These are phyloP conservation scores for Hypoxylon trugodes DNA, from an alignment of 495 filamentous ascomycete genomes.

Conservation along the genomic window DNA sequence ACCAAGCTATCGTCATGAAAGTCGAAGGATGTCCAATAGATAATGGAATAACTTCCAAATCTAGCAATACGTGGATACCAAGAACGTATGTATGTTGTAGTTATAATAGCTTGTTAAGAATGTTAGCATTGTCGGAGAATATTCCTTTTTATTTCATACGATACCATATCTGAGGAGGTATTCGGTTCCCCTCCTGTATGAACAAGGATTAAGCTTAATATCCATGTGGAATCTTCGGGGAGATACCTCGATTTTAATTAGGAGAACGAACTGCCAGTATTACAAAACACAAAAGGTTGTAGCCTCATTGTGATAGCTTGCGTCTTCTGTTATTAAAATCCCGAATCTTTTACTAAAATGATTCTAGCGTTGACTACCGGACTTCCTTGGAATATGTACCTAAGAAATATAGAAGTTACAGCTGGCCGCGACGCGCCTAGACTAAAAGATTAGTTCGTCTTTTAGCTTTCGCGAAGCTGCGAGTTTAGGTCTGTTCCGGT, in stretches of 20 bases:
- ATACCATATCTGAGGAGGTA: too few relatives aligned
- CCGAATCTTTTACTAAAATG: slow-evolving; percentile 2
- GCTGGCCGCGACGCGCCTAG: not conserved
- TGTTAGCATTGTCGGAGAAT: slow-evolving; percentile 12
- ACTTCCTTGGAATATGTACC: not conserved
- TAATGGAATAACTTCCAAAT: slow-evolving; percentile 11
- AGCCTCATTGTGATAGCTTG: slow-evolving; percentile 20
- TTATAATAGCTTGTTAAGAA: too few relatives aligned
- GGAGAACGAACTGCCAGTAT: not conserved
- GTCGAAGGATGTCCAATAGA: not conserved
- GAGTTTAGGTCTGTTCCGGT: slow-evolving; percentile 26
- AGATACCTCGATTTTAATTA: slow-evolving; percentile 21
- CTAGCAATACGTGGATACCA: not conserved
- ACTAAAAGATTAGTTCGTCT: not conserved
- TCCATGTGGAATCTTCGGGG: slow-evolving; percentile 18
- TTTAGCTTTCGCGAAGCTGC: slow-evolving; percentile 7
- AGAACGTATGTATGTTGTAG: too few relatives aligned
- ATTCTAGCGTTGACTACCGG: not conserved
- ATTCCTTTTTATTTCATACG: slow-evolving; percentile 13
- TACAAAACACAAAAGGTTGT: not conserved
- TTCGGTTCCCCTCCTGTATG: slow-evolving; percentile 1
- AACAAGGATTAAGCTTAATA: slow-evolving; percentile 34
- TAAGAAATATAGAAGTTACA: not conserved
- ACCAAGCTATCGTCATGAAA: too few relatives aligned
- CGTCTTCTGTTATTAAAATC: slow-evolving; percentile 7